Base-by-base conservation (phyloP, 352 stramenopile genomes). In the Pythium aristosporum region DNA sequence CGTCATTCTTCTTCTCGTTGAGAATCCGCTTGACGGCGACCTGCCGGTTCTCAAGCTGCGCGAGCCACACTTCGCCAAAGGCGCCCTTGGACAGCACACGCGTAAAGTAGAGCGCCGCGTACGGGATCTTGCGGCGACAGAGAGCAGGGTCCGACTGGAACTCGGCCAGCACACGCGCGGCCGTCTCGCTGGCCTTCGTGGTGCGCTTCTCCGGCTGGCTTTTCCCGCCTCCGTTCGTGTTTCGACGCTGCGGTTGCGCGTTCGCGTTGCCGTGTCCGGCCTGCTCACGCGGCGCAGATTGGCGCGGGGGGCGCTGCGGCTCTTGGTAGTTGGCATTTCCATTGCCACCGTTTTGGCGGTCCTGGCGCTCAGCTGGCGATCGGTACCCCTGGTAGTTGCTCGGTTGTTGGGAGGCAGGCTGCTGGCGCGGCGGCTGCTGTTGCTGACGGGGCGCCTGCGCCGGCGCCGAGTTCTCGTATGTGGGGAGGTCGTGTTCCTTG, bases 61-160 rank as follows among this genome's bases (percentile, higher is more conserved):
- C 85, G 2, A 94, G 78, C 85, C 85, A 94, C 44, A 94, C 85
- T 50, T 94, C 85, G 5, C 85, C 85, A 44, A 91, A 94, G 20
- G 85, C 85, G 18, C 85, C 85, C 53, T 89, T 92, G 21, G 78
- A 87, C 61, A 94, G 66, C 32, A 92, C 76, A 23, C 85, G 82
- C 54, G 82, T 92, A 63, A 92, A 94, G 60, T 89, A 88, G 37
- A 94, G 63, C 28, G 79, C 80, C 15, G 76, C 79, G 70, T 91
- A 91, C 39, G 85, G 68, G 37, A 94, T 87, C 23, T 78, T 78
- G 34, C 74, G 74, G 0, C 68, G 52, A 8, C 72, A 73, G 15
- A 93, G 73, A 44, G 74, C 76, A 46, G 77, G 64, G 56, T 91
- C 81, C 6, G 68, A 55, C 68, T 92, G 80, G 60, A 93, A 87